Evolutionary conservation across 2,329 filamentous ascomycete species (phyloP).

Genomic region (Dothideomycetes sp.): DNA sequence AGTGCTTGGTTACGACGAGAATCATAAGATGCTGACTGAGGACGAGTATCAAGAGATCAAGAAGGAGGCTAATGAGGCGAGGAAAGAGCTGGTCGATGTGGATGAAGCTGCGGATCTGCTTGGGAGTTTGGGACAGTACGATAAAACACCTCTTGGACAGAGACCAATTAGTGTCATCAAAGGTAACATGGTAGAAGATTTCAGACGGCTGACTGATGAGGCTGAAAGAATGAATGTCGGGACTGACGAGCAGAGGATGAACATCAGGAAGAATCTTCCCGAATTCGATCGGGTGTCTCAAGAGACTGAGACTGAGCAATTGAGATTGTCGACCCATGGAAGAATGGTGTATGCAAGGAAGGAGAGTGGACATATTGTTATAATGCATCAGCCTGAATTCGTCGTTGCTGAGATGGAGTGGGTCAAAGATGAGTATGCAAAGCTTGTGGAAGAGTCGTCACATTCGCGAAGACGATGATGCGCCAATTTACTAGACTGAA

Average conservation of each 20-base stretch:
- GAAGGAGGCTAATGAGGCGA: not conserved
- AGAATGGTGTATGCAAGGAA: not conserved
- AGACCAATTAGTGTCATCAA: not conserved
- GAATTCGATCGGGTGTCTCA: not conserved
- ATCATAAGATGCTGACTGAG: not conserved
- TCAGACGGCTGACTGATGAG: not conserved
- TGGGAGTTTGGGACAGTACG: not conserved
- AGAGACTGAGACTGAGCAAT: not conserved
- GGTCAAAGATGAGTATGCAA: not conserved
- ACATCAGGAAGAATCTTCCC: not conserved
- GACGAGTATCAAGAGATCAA: not conserved
- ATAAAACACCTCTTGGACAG: not conserved
- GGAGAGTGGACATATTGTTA: not conserved
- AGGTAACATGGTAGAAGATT: not conserved
- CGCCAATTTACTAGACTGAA: too few relatives aligned
- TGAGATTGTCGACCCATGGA: not conserved
- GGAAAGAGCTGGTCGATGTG: not conserved
- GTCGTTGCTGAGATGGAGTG: not conserved
- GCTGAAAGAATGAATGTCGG: not conserved
- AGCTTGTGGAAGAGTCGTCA: too few relatives aligned
- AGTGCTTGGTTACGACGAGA: not conserved
- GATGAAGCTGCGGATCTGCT: not conserved
- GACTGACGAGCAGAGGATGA: not conserved
- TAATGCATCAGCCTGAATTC: not conserved
- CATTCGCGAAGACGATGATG: too few relatives aligned